These are phyloP conservation scores for Plasmodium coatneyi DNA, from an alignment of 169 alveolate genomes.

Conservation along the genomic window DNA sequence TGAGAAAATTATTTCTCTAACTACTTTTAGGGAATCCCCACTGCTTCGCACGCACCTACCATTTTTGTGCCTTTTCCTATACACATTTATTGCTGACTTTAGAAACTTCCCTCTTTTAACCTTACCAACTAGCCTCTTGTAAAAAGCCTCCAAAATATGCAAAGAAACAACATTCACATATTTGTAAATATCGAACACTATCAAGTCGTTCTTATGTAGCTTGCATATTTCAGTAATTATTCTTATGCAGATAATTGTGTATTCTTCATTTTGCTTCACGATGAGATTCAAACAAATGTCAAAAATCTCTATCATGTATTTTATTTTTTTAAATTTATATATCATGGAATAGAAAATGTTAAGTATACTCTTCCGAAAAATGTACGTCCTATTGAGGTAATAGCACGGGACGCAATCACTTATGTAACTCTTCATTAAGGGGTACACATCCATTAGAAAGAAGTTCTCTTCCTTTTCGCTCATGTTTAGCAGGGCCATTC, in stretches of 20 bases:
- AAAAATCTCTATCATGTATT: constrained; percentile 50
- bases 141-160: constrained; percentile 21
- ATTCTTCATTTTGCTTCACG: constrained; percentile 38
- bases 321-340: constrained; percentile 38
- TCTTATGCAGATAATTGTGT: constrained; percentile 33
- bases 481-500: constrained; percentile 40
- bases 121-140: constrained; percentile 18
- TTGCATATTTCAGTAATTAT: constrained; percentile 46
- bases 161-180: constrained; percentile 41
- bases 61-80: constrained; percentile 5
- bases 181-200: constrained; percentile 43
- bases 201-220: constrained; percentile 33
- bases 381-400: constrained; percentile 2
- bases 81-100: constrained; percentile 45
- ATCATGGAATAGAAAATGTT: constrained; percentile 39
- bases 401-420: not conserved
- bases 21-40: constrained; percentile 30
- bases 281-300: constrained; percentile 49
- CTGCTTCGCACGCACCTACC: not conserved
- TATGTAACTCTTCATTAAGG: constrained; percentile 36
- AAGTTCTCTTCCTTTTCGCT: constrained; percentile 18
- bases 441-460: constrained; percentile 55
- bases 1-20: constrained; percentile 52
- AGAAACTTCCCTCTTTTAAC: constrained; percentile 60
- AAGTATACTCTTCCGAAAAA: constrained; percentile 25